These are phyloP conservation scores for Kwoniella pini DNA, from an alignment of 768 basidiomycete genomes.

Conservation along the genomic window DNA sequence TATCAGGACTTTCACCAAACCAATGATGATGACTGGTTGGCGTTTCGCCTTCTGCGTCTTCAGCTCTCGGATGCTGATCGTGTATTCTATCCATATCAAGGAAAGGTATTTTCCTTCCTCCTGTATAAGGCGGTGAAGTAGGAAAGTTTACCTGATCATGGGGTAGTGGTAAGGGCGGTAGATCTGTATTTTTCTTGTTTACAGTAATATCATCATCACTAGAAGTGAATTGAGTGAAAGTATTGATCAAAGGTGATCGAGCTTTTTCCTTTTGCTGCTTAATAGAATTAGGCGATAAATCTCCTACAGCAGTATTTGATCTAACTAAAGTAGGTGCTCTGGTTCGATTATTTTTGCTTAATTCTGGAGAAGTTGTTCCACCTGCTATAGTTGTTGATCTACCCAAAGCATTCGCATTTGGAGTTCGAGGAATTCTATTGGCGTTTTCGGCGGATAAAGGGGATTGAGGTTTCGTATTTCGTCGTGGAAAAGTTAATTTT, in stretches of 20 bases:
- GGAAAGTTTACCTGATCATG: background rate
- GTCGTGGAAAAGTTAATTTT: constrained; percentile 32
- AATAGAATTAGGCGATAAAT: constrained; percentile 12
- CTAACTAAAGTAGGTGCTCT: constrained; percentile 7
- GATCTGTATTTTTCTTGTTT: background rate
- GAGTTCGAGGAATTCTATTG: background rate
- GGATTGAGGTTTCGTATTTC: constrained; percentile 10
- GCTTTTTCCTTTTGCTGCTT: background rate
- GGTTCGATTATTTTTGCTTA: background rate
- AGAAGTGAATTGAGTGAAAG: constrained; percentile 6
- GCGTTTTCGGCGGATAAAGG: background rate
- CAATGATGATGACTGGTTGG: background rate
- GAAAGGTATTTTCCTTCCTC: background rate
- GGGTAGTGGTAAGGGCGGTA: background rate
- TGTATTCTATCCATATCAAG: constrained; percentile 2
- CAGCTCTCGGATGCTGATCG: too few species aligned
- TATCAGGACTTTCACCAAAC: constrained; percentile 8
- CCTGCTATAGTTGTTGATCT: constrained; percentile 3
- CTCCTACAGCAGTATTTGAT: constrained; percentile 13
- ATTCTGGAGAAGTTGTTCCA: background rate
- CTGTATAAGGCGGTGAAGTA: constrained; percentile 1
- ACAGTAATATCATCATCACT: background rate
- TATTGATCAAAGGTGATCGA: constrained; percentile 14
- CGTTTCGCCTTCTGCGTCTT: background rate
- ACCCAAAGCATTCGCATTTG: background rate